Evolutionary conservation across 2,329 filamentous ascomycete genomes (phyloP).

Genomic region (Diaporthe caulivora): DNA sequence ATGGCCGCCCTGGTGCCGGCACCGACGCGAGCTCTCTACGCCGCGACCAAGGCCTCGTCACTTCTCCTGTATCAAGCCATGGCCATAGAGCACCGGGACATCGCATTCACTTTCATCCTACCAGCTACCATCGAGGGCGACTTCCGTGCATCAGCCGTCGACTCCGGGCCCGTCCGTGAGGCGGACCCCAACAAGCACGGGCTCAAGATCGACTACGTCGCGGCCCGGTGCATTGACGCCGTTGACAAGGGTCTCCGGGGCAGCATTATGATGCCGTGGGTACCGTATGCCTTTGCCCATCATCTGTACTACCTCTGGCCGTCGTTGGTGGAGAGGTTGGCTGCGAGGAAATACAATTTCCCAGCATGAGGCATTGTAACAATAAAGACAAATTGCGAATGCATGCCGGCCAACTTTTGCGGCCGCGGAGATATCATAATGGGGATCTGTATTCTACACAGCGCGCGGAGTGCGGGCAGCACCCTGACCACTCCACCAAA

Average conservation of each 20-base stretch:
- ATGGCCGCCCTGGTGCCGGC: conserved; percentile 47
- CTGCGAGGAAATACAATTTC: conserved; percentile 50
- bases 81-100: conserved; percentile 49
- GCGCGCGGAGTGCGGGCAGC: neutral
- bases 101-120: conserved; percentile 48
- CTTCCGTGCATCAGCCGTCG: conserved; percentile 51
- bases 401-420: fast-evolving
- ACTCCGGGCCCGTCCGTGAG: conserved; percentile 44
- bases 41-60: conserved; percentile 50
- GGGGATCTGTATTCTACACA: neutral
- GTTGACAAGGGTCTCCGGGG: conserved; percentile 45
- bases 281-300: conserved; percentile 47
- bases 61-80: conserved; percentile 50
- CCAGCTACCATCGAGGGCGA: conserved; percentile 51
- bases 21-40: conserved; percentile 51
- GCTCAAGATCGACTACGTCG: conserved; percentile 48
- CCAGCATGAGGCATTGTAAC: neutral
- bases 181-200: conserved; percentile 47
- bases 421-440: neutral
- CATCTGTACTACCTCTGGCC: conserved; percentile 49
- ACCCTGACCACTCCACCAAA: neutral
- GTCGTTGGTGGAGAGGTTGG: conserved; percentile 46
- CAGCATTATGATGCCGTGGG: conserved; percentile 48
- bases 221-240: conserved; percentile 46
- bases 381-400: neutral